Percentiles rank a stretch among this genome's conserved stretches.
phyloP scores from a whole-genome alignment of 345 rosid species.

The Populus pruinosa region DNA sequence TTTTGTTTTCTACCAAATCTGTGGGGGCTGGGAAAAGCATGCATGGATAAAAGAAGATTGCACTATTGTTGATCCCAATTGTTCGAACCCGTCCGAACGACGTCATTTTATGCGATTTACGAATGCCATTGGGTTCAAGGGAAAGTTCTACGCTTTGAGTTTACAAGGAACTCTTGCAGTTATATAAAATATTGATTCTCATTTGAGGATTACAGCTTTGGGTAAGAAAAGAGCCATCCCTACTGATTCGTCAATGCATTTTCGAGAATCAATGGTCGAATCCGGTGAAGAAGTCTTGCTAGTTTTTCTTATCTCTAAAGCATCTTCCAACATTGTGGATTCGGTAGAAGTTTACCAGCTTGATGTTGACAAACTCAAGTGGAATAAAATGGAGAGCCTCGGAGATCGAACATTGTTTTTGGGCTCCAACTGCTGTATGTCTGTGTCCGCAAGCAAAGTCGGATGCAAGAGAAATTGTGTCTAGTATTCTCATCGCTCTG shows the following conservation, averaged over 20 bases:
- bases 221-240: constrained; percentile 24
- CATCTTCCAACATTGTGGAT: constrained; percentile 17
- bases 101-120: constrained; percentile 14
- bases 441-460: constrained; percentile 13
- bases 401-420: constrained; percentile 20
- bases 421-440: constrained; percentile 27
- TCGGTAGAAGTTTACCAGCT: constrained; percentile 24
- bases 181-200: constrained; percentile 11
- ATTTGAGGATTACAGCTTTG: constrained; percentile 5
- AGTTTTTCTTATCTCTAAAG: constrained; percentile 23
- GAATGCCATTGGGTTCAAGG: constrained; percentile 27
- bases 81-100: not conserved
- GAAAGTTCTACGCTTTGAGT: constrained; percentile 34
- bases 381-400: constrained; percentile 20
- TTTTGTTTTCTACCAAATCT: constrained; percentile 4
- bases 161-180: constrained; percentile 24
- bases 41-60: constrained; percentile 26
- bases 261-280: constrained; percentile 26
- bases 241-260: constrained; percentile 4
- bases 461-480: constrained; percentile 5
- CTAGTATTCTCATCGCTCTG: not conserved
- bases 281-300: constrained; percentile 23
- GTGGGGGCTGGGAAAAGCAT: not conserved
- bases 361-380: not conserved
- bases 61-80: constrained; percentile 18